These are phyloP conservation scores for Paraconiothyrium sp. DNA, from an alignment of 2,329 filamentous ascomycete genomes.

Conservation along the genomic window DNA sequence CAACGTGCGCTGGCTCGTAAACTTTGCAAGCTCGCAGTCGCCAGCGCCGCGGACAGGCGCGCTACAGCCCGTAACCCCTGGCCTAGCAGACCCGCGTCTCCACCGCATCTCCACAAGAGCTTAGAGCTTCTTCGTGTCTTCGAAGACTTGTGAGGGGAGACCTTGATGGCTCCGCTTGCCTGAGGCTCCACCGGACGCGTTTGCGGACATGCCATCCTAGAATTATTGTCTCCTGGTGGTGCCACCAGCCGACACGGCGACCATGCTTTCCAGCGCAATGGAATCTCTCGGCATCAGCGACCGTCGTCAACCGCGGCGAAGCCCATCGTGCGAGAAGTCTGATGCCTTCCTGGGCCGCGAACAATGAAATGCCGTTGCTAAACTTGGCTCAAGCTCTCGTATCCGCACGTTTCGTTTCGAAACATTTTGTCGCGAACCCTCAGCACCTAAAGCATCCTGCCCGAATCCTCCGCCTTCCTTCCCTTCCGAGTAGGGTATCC, in stretches of 20 bases:
- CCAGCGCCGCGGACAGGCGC: background rate
- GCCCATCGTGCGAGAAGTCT: background rate
- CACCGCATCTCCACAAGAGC: background rate
- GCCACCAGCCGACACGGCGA: background rate
- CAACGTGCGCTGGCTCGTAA: background rate
- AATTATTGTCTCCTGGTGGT: background rate
- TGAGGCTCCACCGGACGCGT: background rate
- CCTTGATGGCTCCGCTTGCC: background rate
- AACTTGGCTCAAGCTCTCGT: background rate
- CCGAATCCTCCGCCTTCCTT: background rate
- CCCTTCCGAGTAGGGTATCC: background rate
- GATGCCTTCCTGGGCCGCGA: background rate
- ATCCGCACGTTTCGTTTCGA: conserved; percentile 3
- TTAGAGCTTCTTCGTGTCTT: background rate
- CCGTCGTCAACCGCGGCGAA: background rate
- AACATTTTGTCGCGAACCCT: background rate
- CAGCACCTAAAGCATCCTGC: background rate
- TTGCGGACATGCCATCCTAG: background rate
- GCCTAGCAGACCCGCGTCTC: background rate
- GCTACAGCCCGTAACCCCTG: background rate
- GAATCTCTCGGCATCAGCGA: background rate
- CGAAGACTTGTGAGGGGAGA: background rate
- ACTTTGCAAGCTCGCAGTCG: background rate
- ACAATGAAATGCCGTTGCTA: background rate
- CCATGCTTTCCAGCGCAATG: background rate